Conservation (phyloP, 2,329 filamentous ascomycete species). For the Fusarium virguliforme region DNA sequence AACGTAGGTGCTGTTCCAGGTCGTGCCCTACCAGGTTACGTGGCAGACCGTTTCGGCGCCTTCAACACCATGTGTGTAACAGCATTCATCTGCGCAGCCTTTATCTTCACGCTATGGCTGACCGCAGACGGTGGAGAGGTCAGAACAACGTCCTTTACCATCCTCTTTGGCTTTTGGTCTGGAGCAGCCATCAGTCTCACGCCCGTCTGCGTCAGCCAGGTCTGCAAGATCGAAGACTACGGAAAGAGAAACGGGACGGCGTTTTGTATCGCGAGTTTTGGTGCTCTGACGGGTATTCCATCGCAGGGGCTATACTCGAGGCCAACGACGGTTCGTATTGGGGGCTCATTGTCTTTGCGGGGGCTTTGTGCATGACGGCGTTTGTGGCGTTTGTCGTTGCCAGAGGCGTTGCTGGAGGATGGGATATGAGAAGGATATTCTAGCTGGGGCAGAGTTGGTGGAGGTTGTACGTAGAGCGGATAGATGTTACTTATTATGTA, state of each 20-base stretch:
- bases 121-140: conserved; percentile 58
- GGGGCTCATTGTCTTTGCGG: conserved; percentile 30
- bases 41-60: conserved; percentile 77
- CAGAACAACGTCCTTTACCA: conserved; percentile 72
- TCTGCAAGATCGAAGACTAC: conserved; percentile 79
- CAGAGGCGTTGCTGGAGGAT: conserved; percentile 25
- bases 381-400: conserved; percentile 20
- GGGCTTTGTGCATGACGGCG: conserved; percentile 24
- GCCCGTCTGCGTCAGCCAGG: conserved; percentile 80
- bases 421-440: conserved; percentile 23
- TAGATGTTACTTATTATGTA: background rate
- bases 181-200: conserved; percentile 80
- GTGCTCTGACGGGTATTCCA: conserved; percentile 68
- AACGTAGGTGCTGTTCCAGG: conserved; percentile 80
- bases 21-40: conserved; percentile 74
- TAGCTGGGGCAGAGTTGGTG: background rate
- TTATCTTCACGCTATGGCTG: conserved; percentile 75
- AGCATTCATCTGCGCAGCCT: conserved; percentile 61
- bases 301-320: conserved; percentile 63
- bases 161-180: conserved; percentile 80
- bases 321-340: conserved; percentile 16
- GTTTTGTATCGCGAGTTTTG: conserved; percentile 78
- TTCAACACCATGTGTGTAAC: conserved; percentile 80
- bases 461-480: background rate
- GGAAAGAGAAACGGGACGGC: conserved; percentile 79